phyloP scores from a whole-genome alignment of 768 basidiomycete species.

The Leucocoprinus leucothites region DNA sequence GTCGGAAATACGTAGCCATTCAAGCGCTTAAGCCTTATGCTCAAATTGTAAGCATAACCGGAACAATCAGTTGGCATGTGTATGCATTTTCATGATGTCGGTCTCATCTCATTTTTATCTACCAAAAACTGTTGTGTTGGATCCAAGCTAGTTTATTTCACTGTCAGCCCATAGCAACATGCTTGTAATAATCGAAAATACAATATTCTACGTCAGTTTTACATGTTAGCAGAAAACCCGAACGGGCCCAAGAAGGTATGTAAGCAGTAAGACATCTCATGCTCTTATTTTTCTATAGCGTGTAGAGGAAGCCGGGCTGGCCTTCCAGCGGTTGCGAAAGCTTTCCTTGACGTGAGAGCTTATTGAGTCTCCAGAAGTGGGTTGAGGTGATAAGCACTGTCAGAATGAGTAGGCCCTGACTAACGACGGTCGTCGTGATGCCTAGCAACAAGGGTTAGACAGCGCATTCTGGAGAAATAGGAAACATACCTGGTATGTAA shows the following conservation, averaged over 20 bases:
- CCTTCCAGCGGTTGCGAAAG: slow-evolving; percentile 10
- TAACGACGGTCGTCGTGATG: slow-evolving; percentile 1
- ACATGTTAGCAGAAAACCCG: too few relatives aligned
- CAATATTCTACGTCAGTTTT: too few relatives aligned
- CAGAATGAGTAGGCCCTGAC: slow-evolving; percentile 8
- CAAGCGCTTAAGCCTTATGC: too few relatives aligned
- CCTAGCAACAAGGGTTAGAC: slow-evolving; percentile 7
- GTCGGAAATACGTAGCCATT: too few relatives aligned
- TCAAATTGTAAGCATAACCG: too few relatives aligned
- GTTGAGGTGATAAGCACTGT: slow-evolving; percentile 7
- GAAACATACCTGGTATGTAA: slow-evolving; percentile 22
- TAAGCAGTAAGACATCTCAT: background rate
- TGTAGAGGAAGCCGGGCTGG: slow-evolving; percentile 11
- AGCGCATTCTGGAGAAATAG: background rate
- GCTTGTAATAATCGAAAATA: too few relatives aligned
- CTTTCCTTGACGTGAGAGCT: slow-evolving; percentile 19
- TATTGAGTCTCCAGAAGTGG: slow-evolving; percentile 13
- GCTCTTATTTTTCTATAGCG: slow-evolving; percentile 7
- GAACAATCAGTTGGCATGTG: too few relatives aligned
- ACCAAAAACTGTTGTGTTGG: too few relatives aligned
- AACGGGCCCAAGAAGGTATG: background rate
- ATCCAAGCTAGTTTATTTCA: too few relatives aligned
- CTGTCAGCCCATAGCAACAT: too few relatives aligned
- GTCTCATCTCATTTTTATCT: too few relatives aligned
- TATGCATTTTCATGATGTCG: too few relatives aligned